phyloP scores from a whole-genome alignment of 805 yeast genomes.

The Suhomyces faveliae region DNA sequence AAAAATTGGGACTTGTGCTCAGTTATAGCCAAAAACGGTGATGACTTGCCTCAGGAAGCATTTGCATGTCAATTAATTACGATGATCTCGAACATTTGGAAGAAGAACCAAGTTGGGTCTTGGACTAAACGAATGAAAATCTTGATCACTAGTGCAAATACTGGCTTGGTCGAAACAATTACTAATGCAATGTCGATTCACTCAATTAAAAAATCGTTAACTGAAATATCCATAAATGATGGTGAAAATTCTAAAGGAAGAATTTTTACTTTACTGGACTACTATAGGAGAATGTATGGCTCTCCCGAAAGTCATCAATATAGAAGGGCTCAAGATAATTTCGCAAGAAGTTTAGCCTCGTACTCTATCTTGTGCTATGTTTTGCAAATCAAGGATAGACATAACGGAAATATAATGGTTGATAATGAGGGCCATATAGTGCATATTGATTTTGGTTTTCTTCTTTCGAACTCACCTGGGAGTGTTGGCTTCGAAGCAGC shows the following conservation, averaged over 20 bases:
- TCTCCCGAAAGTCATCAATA: slow-evolving; percentile 51
- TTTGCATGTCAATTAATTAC: slow-evolving; percentile 94
- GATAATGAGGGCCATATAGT: slow-evolving; percentile 94
- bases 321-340: slow-evolving; percentile 77
- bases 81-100: slow-evolving; percentile 85
- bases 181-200: slow-evolving; percentile 93
- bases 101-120: slow-evolving; percentile 59
- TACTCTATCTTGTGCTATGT: slow-evolving; percentile 89
- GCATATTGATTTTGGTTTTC: slow-evolving; percentile 93
- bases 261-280: slow-evolving; percentile 73
- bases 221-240: slow-evolving; percentile 64
- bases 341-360: slow-evolving; percentile 84
- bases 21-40: slow-evolving; percentile 95
- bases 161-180: slow-evolving; percentile 94
- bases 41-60: slow-evolving; percentile 94
- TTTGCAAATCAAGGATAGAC: slow-evolving; percentile 92
- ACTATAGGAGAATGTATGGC: slow-evolving; percentile 77
- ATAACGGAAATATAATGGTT: slow-evolving; percentile 95
- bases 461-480: slow-evolving; percentile 93
- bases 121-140: slow-evolving; percentile 97
- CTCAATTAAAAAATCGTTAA: slow-evolving; percentile 88
- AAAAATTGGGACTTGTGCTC: slow-evolving; percentile 95
- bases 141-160: slow-evolving; percentile 80
- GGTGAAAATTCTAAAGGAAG: slow-evolving; percentile 71
- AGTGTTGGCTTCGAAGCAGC: slow-evolving; percentile 97